A percentile compares a stretch with the other conserved stretches of the same genome.
Evolutionary conservation across 108 stramenopile species (phyloP).

Genomic region (Parmales sp.): DNA sequence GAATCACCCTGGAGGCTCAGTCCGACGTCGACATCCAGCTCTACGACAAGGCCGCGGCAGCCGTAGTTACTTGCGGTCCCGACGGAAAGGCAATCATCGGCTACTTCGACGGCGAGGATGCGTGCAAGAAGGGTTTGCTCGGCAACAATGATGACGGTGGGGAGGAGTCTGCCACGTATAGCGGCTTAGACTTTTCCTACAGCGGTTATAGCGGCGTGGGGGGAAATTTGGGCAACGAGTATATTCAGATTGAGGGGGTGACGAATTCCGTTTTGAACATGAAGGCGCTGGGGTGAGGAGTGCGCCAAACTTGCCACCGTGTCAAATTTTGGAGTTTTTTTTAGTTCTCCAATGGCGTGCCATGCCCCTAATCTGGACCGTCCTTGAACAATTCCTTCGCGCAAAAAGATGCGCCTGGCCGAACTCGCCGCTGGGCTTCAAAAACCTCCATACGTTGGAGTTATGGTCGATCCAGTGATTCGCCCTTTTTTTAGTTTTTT

Average conservation of each 20-base stretch:
- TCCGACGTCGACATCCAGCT: slow-evolving; percentile 3
- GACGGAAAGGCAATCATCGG: background rate
- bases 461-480: too few species aligned
- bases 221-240: slow-evolving; percentile 8
- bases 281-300: too few species aligned
- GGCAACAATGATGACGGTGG: background rate
- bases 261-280: background rate
- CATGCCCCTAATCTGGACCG: too few species aligned
- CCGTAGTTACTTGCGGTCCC: background rate
- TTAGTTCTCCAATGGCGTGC: too few species aligned
- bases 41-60: background rate
- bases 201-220: background rate
- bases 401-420: too few species aligned
- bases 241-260: background rate
- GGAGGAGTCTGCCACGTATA: background rate
- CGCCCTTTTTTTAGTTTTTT: too few species aligned
- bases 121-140: background rate
- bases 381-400: too few species aligned
- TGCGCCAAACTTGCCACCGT: too few species aligned
- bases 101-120: background rate
- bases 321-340: too few species aligned
- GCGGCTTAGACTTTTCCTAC: background rate
- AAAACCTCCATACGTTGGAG: too few species aligned
- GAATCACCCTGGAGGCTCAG: background rate
- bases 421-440: too few species aligned